Percentiles rank a stretch among this genome's conserved stretches.
phyloP scores from a whole-genome alignment of 306 rosid species.

The Fagus crenata region DNA sequence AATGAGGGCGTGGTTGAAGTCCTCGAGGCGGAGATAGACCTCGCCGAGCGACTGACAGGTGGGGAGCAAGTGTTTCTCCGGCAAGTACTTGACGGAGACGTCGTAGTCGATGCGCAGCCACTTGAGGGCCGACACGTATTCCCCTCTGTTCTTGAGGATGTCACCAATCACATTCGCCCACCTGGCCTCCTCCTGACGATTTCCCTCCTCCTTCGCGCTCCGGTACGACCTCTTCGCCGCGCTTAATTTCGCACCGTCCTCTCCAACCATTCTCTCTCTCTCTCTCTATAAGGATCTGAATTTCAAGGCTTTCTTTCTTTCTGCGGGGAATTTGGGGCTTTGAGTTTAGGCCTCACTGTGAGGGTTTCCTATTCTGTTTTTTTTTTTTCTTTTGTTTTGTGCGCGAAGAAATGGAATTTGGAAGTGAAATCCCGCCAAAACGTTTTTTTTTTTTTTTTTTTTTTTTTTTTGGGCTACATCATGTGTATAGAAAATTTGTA shows the following conservation, averaged over 20 bases:
- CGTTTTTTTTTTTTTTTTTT: too few relatives aligned
- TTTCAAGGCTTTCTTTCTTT: too few relatives aligned
- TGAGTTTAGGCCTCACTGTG: too few relatives aligned
- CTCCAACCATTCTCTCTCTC: constrained; percentile 35
- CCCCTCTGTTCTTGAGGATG: constrained; percentile 66
- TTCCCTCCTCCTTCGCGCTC: constrained; percentile 63
- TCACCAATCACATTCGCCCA: constrained; percentile 89
- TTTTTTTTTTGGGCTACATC: too few relatives aligned
- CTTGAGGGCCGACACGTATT: constrained; percentile 69
- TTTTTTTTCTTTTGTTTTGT: too few relatives aligned
- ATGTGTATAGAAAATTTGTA: too few relatives aligned
- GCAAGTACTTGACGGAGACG: constrained; percentile 47
- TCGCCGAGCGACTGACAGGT: constrained; percentile 95
- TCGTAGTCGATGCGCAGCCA: constrained; percentile 85
- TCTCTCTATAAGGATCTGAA: too few relatives aligned
- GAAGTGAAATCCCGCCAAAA: too few relatives aligned
- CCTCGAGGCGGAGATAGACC: constrained; percentile 72
- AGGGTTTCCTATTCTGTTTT: too few relatives aligned
- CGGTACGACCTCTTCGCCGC: constrained; percentile 62
- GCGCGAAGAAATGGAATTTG: too few relatives aligned
- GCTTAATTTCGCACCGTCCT: constrained; percentile 42
- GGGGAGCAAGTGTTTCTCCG: constrained; percentile 62
- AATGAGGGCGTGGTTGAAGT: constrained; percentile 56
- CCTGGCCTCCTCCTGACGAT: constrained; percentile 81
- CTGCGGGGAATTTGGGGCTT: too few relatives aligned